A percentile compares a stretch with the other conserved stretches of the same genome.
Evolutionary conservation across 331 rosid species (phyloP).

Genomic region (Saraca asoca): DNA sequence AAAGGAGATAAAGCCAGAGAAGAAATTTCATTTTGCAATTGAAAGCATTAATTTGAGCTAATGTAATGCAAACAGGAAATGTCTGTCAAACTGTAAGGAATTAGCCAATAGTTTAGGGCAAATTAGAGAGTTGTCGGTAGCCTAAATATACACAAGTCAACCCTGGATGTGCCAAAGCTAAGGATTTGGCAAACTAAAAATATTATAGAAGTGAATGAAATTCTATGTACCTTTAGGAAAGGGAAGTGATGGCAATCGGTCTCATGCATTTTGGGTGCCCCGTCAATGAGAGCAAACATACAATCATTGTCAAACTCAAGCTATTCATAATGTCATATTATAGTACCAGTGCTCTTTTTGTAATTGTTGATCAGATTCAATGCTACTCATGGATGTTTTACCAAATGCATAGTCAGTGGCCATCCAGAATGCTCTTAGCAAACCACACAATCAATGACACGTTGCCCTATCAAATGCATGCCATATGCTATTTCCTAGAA

Average conservation of each 20-base stretch:
- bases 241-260: slow-evolving; percentile 2
- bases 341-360: not conserved
- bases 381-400: not conserved
- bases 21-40: slow-evolving; percentile 7
- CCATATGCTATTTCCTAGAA: slow-evolving; percentile 10
- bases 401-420: not conserved
- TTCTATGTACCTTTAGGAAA: slow-evolving; percentile 20
- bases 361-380: not conserved
- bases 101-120: slow-evolving; percentile 21
- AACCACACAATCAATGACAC: slow-evolving; percentile 10
- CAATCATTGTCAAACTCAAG: not conserved
- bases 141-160: slow-evolving; percentile 11
- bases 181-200: slow-evolving; percentile 7
- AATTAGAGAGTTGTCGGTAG: slow-evolving; percentile 2
- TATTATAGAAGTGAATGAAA: not conserved
- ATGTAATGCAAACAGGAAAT: slow-evolving; percentile 31
- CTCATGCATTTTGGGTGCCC: not conserved
- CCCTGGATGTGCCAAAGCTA: not conserved
- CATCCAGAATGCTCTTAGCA: not conserved
- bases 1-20: slow-evolving; percentile 15
- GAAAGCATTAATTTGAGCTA: slow-evolving; percentile 27
- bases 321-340: not conserved
- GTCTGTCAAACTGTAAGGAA: slow-evolving; percentile 15
- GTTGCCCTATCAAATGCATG: slow-evolving; percentile 1
- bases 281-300: slow-evolving; percentile 13